Evolutionary conservation across 1,284 basidiomycete species (phyloP).

Genomic region (Rhizoctonia solani): DNA sequence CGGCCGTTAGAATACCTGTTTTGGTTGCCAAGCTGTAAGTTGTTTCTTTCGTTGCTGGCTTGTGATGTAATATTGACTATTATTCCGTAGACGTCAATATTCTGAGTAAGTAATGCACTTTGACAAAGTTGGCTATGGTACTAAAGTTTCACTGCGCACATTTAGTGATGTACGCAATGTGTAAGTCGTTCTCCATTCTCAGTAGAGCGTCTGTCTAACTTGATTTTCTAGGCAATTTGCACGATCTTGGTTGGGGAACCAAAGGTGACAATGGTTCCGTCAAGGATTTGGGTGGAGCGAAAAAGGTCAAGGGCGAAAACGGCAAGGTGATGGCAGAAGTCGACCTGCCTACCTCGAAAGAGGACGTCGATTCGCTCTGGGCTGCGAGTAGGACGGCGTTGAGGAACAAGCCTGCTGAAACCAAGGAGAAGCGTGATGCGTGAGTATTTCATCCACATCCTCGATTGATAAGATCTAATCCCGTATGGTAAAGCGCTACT

Average conservation of each 20-base stretch:
- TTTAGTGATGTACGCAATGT: slow-evolving; percentile 86
- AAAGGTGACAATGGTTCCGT: slow-evolving; percentile 86
- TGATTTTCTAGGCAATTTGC: slow-evolving; percentile 44
- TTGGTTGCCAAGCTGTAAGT: slow-evolving; percentile 71
- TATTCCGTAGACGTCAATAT: slow-evolving; percentile 77
- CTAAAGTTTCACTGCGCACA: slow-evolving; percentile 40
- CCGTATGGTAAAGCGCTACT: slow-evolving; percentile 53
- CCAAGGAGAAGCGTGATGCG: slow-evolving; percentile 80
- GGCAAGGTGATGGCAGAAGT: slow-evolving; percentile 88
- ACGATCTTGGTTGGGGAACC: slow-evolving; percentile 91
- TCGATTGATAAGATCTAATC: background rate
- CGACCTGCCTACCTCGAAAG: slow-evolving; percentile 74
- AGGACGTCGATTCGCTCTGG: slow-evolving; percentile 89
- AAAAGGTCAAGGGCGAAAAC: slow-evolving; percentile 80
- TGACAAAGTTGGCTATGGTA: slow-evolving; percentile 35
- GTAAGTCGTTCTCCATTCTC: slow-evolving; percentile 54
- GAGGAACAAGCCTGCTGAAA: slow-evolving; percentile 63
- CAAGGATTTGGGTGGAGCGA: slow-evolving; percentile 86
- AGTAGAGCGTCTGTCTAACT: background rate
- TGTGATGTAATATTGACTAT: slow-evolving; percentile 39
- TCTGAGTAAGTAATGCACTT: slow-evolving; percentile 55
- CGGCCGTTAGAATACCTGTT: slow-evolving; percentile 67
- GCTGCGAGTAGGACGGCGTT: slow-evolving; percentile 68
- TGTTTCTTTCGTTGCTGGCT: slow-evolving; percentile 10
- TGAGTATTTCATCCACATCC: background rate